A percentile compares a stretch with the other conserved stretches of the same genome.
phyloP scores from a whole-genome alignment of 2,329 filamentous ascomycete genomes.

The Fusarium floridanum region DNA sequence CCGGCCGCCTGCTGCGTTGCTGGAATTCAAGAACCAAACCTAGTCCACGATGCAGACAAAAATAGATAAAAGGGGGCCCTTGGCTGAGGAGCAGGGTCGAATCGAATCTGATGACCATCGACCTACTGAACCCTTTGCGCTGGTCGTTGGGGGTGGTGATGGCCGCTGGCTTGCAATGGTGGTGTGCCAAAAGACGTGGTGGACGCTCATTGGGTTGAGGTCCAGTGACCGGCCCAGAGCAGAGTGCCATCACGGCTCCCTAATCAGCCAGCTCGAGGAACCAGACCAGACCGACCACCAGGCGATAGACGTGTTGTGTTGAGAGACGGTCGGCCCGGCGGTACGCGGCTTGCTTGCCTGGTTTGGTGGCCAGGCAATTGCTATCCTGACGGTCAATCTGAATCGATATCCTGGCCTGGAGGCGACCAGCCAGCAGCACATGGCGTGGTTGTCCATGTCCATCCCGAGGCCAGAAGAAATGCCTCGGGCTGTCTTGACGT shows the following conservation, averaged over 20 bases:
- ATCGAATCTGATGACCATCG: constrained; percentile 35
- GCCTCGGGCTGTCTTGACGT: constrained; percentile 16
- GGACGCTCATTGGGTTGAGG: constrained; percentile 50
- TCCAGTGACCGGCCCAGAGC: constrained; percentile 40
- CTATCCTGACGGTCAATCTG: constrained; percentile 9
- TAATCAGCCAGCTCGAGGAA: constrained; percentile 21
- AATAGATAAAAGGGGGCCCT: constrained; percentile 18
- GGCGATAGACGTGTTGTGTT: constrained; percentile 5
- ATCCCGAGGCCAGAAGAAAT: constrained; percentile 9
- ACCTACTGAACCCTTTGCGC: constrained; percentile 33
- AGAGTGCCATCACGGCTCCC: constrained; percentile 33
- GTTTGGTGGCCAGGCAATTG: constrained; percentile 13
- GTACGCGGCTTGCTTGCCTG: constrained; percentile 29
- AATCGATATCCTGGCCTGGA: constrained; percentile 8
- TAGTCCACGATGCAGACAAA: constrained; percentile 22
- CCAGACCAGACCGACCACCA: constrained; percentile 11
- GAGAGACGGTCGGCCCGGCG: constrained; percentile 33
- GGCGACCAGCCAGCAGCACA: constrained; percentile 9
- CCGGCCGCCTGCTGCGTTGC: constrained; percentile 10
- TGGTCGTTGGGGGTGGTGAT: constrained; percentile 39
- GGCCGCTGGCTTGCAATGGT: constrained; percentile 39
- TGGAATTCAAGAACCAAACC: constrained; percentile 4
- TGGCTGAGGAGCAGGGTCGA: constrained; percentile 12
- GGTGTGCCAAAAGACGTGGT: constrained; percentile 54
- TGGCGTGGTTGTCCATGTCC: constrained; percentile 4